A percentile compares a stretch with the other conserved stretches of the same genome.
Evolutionary conservation across 208 protist genomes (phyloP).

Genomic region (Acanthamoeba lenticulata): DNA sequence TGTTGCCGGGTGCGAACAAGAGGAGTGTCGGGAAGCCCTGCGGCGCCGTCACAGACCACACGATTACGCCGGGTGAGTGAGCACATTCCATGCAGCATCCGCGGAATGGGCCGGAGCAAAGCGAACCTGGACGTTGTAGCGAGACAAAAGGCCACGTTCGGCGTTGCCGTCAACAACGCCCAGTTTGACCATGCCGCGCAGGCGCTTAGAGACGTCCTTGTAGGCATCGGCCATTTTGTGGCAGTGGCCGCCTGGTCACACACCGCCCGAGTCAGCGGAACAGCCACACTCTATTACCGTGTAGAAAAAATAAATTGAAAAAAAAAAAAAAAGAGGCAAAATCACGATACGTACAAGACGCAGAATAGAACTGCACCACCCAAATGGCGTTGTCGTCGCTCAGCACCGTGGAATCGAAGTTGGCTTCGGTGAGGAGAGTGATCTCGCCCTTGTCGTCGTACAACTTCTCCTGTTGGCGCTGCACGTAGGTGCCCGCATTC

Average conservation of each 20-base stretch:
- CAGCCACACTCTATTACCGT: too few relatives aligned
- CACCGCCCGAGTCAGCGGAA: too few relatives aligned
- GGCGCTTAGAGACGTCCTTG: slow-evolving; percentile 41
- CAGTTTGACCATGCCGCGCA: slow-evolving; percentile 57
- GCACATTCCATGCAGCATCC: neutral
- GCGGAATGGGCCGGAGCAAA: neutral
- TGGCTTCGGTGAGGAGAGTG: neutral
- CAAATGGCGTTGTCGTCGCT: slow-evolving; percentile 5
- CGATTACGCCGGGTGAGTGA: neutral
- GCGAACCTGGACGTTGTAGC: neutral
- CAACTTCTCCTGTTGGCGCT: slow-evolving; percentile 17
- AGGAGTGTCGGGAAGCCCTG: slow-evolving; percentile 44
- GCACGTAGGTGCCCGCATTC: neutral
- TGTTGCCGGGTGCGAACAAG: slow-evolving; percentile 21
- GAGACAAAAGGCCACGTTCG: neutral
- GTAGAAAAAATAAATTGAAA: neutral
- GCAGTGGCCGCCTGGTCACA: slow-evolving; percentile 40
- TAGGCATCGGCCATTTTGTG: slow-evolving; percentile 21
- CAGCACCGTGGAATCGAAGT: slow-evolving; percentile 50
- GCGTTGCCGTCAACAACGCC: slow-evolving; percentile 52
- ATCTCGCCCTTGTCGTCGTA: slow-evolving; percentile 49
- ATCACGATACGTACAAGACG: neutral
- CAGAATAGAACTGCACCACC: slow-evolving; percentile 60
- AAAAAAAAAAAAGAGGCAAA: neutral
- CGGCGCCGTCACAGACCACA: neutral